These are phyloP conservation scores for Leccinum obscurum DNA, from an alignment of 768 basidiomycete genomes.

Conservation along the genomic window DNA sequence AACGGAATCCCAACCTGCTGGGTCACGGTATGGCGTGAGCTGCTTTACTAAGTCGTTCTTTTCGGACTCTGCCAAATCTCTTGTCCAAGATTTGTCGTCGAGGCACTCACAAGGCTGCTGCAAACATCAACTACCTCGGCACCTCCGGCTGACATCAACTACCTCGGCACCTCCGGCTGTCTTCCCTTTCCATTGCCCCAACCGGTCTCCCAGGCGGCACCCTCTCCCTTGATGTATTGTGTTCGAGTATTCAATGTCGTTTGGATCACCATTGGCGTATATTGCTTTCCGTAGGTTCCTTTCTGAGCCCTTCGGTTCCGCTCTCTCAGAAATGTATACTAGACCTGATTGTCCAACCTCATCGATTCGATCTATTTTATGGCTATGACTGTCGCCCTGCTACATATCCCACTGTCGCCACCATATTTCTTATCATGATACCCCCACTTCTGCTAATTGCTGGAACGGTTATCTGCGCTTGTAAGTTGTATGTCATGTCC, in stretches of 20 bases:
- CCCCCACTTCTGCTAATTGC: conserved; percentile 37
- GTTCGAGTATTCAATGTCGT: conserved; percentile 50
- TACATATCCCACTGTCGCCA: conserved; percentile 31
- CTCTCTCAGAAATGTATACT: conserved; percentile 1
- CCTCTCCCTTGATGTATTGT: conserved; percentile 26
- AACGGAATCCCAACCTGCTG: too few species aligned
- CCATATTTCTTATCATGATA: conserved; percentile 37
- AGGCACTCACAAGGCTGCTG: too few species aligned
- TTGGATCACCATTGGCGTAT: conserved; percentile 55
- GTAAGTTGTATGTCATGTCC: conserved; percentile 35
- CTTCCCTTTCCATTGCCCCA: too few species aligned
- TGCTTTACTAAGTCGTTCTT: too few species aligned
- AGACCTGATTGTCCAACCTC: conserved; percentile 45
- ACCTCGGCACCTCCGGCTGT: too few species aligned
- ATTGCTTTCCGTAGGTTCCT: conserved; percentile 53
- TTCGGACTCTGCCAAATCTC: too few species aligned
- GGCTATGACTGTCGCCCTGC: conserved; percentile 42
- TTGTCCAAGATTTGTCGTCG: too few species aligned
- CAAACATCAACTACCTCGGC: too few species aligned
- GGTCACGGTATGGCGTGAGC: too few species aligned
- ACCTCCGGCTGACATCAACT: too few species aligned
- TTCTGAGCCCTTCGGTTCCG: not conserved
- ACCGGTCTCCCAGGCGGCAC: too few species aligned
- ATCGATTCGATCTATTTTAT: conserved; percentile 43
- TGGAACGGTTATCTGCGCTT: conserved; percentile 32